phyloP scores from a whole-genome alignment of 2,329 filamentous ascomycete genomes.

The Tolypocladium inflatum region DNA sequence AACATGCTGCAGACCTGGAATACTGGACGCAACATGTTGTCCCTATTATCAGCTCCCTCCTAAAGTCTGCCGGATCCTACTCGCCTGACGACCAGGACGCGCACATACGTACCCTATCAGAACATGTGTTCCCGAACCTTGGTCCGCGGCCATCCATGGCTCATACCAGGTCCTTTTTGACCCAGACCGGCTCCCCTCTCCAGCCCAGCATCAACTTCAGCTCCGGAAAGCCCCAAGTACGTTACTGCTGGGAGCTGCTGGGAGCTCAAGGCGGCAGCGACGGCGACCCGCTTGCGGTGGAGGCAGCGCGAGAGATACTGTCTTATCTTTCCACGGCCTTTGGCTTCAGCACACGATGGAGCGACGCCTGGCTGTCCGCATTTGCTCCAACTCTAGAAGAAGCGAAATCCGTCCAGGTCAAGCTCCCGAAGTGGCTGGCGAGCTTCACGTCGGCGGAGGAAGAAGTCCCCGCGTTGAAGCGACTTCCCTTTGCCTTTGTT shows the following conservation, averaged over 20 bases:
- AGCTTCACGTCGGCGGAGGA: background rate
- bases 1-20: background rate
- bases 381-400: slow-evolving; percentile 1
- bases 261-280: slow-evolving; percentile 2
- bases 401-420: background rate
- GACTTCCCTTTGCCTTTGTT: slow-evolving; percentile 4
- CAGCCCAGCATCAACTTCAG: slow-evolving; percentile 5
- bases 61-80: slow-evolving; percentile 4
- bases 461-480: background rate
- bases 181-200: slow-evolving; percentile 3
- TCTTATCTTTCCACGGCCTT: background rate
- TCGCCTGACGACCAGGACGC: slow-evolving; percentile 1
- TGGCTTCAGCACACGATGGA: slow-evolving; percentile 4
- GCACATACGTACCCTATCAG: slow-evolving; percentile 1
- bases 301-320: slow-evolving; percentile 3
- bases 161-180: slow-evolving; percentile 1
- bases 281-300: slow-evolving; percentile 4
- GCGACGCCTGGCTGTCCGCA: background rate
- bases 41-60: slow-evolving; percentile 3
- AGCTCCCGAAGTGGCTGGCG: slow-evolving; percentile 3
- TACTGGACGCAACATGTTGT: slow-evolving; percentile 4
- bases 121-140: slow-evolving; percentile 5
- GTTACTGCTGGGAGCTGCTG: slow-evolving; percentile 8
- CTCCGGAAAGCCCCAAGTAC: background rate
- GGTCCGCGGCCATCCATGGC: slow-evolving; percentile 5